Evolutionary conservation across 768 basidiomycete genomes (phyloP), one percentile per base, ranked within the genome.

Genomic region (Calocybe gangraenosa): DNA sequence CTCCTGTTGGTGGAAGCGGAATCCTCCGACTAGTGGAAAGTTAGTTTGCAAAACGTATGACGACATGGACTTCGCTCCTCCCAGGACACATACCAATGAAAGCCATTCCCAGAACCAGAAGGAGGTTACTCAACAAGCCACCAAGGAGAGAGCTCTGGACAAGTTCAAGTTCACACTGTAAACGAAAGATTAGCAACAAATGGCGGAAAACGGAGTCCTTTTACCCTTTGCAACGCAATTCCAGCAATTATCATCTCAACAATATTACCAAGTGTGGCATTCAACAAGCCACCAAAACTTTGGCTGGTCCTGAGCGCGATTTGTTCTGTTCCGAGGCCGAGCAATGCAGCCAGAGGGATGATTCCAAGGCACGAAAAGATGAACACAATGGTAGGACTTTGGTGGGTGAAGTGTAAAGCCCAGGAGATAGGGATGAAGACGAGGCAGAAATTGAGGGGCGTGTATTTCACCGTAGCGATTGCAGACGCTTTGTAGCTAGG

Each of bases 101-200:
- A 63, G 86, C 62, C 84, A 92, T 65, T 82, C 92, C 45, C 76
- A 92, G 60, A 74, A 93, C 68, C 77, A 94, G 72, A 78, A 93
- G 74, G 81, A 93, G 62, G 81, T 93, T 63, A 50, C 73, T 75
- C 32, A 80, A 48, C 22, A 78, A 67, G 18, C 74, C 74, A 34
- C 78, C 78, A 10, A 78, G 65, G 7, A 78, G 58, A 3, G 71
- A 69, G 35, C 75, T 74, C 50, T 78, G 78, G 14, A 78, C 76
- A 22, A 78, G 66, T 37, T 71, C 71, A 3, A 79, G 61, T 54
- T 79, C 72, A 54, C 75, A 75, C 72, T 74, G 44, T 6, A 46
- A n/a, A n/a, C n/a, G n/a, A 33, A 11, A 41, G 8, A 28, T 22
- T 3, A n/a, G 15, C 35, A 28, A 6, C 25, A 28, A 28, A 28